Evolutionary conservation across 768 basidiomycete genomes (phyloP).

Genomic region (Crassisporium funariophilum): DNA sequence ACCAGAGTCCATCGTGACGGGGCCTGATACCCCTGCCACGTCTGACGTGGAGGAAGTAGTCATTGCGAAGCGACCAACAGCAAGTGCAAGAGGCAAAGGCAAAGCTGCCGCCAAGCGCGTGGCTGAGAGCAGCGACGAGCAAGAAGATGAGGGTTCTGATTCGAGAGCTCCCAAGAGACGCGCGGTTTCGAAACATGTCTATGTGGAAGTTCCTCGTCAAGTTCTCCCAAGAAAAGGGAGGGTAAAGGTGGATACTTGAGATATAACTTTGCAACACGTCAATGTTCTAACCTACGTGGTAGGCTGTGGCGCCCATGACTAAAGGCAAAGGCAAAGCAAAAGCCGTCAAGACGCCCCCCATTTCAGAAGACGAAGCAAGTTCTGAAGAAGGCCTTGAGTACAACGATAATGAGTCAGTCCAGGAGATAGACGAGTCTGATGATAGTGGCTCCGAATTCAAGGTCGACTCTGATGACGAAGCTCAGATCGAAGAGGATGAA

Average conservation of each 20-base stretch:
- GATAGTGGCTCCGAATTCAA: conserved; percentile 65
- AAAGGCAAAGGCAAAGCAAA: conserved; percentile 42
- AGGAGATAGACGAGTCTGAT: conserved; percentile 50
- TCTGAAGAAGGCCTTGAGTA: conserved; percentile 44
- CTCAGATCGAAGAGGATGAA: conserved; percentile 44
- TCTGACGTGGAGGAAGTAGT: conserved; percentile 43
- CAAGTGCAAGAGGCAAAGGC: conserved; percentile 20
- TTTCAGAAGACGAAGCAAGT: conserved; percentile 35
- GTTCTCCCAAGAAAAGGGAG: conserved; percentile 11
- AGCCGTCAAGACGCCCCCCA: conserved; percentile 20
- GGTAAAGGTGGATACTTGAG: conserved; percentile 27
- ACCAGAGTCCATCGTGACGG: conserved; percentile 40
- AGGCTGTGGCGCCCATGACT: conserved; percentile 10
- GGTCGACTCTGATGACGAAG: conserved; percentile 36
- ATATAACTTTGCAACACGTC: conserved; percentile 1
- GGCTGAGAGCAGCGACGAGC: conserved; percentile 22
- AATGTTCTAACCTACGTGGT: conserved; percentile 1
- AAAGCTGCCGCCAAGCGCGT: conserved; percentile 23
- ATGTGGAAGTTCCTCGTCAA: conserved; percentile 34
- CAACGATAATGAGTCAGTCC: conserved; percentile 34
- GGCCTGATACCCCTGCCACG: conserved; percentile 53
- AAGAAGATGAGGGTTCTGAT: conserved; percentile 23
- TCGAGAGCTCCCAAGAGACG: conserved; percentile 39
- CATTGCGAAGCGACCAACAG: conserved; percentile 17
- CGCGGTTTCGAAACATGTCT: conserved; percentile 32